phyloP scores from a whole-genome alignment of 352 stramenopile genomes.

The Plasmopara muralis region DNA sequence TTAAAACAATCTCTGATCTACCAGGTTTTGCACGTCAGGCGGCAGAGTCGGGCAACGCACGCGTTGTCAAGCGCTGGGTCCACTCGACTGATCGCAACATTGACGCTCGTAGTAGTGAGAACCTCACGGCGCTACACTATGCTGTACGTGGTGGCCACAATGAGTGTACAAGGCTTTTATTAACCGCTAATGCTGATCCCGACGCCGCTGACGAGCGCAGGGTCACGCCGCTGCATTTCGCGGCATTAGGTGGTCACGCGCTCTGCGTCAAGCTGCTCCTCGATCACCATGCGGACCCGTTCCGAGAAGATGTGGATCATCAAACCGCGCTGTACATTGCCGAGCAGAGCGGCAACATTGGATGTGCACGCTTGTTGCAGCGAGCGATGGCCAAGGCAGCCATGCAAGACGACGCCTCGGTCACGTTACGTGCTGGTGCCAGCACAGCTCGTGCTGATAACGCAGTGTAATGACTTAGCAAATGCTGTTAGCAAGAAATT shows the following conservation, averaged over 20 bases:
- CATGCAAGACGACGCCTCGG: conserved; percentile 40
- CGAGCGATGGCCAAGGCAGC: conserved; percentile 70
- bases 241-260: conserved; percentile 60
- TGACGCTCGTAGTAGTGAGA: conserved; percentile 62
- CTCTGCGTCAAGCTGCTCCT: conserved; percentile 77
- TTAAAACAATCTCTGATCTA: conserved; percentile 31
- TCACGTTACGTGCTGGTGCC: conserved; percentile 56
- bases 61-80: conserved; percentile 78
- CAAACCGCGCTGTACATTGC: conserved; percentile 59
- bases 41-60: conserved; percentile 63
- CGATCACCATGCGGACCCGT: conserved; percentile 73
- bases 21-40: conserved; percentile 60
- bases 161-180: conserved; percentile 61
- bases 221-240: conserved; percentile 71
- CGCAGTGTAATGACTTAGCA: conserved; percentile 41
- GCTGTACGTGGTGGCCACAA: conserved; percentile 66
- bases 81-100: conserved; percentile 60
- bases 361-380: conserved; percentile 64
- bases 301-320: conserved; percentile 73
- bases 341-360: conserved; percentile 71
- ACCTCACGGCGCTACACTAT: conserved; percentile 78
- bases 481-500: conserved; percentile 16
- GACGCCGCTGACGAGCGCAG: conserved; percentile 69
- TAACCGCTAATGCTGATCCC: conserved; percentile 50
- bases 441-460: conserved; percentile 48